Evolutionary conservation across 495 filamentous ascomycete genomes (phyloP).

Genomic region (Aspergillus indologenus): DNA sequence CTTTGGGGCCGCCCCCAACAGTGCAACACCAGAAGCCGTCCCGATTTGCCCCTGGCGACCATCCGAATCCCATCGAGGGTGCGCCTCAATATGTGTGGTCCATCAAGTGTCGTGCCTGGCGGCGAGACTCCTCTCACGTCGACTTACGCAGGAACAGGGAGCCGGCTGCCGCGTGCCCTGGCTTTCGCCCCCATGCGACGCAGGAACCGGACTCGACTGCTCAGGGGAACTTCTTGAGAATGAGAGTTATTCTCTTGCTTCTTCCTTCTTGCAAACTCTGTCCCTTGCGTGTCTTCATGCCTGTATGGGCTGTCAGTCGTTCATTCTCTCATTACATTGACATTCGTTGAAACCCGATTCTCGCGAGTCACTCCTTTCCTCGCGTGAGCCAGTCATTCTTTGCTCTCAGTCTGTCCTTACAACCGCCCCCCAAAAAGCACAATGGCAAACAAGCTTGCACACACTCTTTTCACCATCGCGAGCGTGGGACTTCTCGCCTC

Average conservation of each 20-base stretch:
- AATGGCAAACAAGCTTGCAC: neutral
- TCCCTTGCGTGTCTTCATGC: neutral
- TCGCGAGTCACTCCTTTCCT: neutral
- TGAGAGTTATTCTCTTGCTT: neutral
- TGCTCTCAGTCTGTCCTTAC: neutral
- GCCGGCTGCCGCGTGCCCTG: neutral
- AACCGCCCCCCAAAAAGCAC: neutral
- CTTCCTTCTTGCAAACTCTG: neutral
- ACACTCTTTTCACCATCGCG: neutral
- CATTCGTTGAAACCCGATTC: neutral
- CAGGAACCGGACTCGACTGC: neutral
- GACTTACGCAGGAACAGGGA: neutral
- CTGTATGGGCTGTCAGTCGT: neutral
- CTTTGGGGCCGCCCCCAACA: slow-evolving; percentile 7
- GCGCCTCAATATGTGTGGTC: too few species aligned
- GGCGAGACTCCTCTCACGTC: too few species aligned
- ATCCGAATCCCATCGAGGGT: neutral
- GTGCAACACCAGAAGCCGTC: neutral
- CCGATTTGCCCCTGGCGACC: neutral
- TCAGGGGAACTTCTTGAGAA: neutral
- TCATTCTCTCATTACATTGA: neutral
- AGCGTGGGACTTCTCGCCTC: neutral
- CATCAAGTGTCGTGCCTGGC: too few species aligned
- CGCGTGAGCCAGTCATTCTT: neutral
- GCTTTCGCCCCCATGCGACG: neutral